Evolutionary conservation across 176 grass and related monocot species (phyloP), one percentile per base, ranked within the genome.

Genomic region (Phyllostachys edulis): DNA sequence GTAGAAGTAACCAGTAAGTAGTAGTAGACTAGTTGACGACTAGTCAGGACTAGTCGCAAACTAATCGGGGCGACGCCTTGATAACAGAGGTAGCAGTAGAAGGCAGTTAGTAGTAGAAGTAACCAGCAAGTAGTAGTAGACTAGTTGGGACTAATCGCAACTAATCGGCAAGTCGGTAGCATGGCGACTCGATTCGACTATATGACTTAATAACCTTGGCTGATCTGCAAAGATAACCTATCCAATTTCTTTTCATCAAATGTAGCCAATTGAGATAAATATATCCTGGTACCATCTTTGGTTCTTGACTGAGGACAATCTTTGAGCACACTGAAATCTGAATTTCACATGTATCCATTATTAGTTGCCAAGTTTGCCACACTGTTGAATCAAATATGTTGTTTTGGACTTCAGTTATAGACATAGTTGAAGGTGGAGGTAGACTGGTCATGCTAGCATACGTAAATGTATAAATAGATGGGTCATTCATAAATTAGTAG

Each of bases 301-400:
- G 36, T 54, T 66, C 34, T 21, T 65, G 65, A 52, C 34, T 64
- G 9, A 54, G 46, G 34, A 65, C 11, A 73, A 73, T 60, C 14
- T 74, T 69, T 34, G 6, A n/a, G 65, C 34, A 15, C 5, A 26
- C 16, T 65, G 42, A 72, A 62, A 62, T 73, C 34, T 40, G 27
- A 72, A 62, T 47, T 82, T 71, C 63, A 62, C 6, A n/a, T 44
- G 2, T 62, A 34, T 59, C 10, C 39, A 45, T 72, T 40, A 9
- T 67, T 55, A 42, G 21, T 39, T 84, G 32, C 6, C 32, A 65
- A 84, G n/a, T 84, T 67, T 75, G n/a, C n/a, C 16, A 29, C 8
- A 23, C 61, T 42, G 36, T 55, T 67, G 24, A 84, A 76, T 55
- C 61, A 84, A 54, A 40, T 11, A 5, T 84, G 34, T 54, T 40